Conservation (phyloP, 768 basidiomycete species). For the Coprinellus micaceus region DNA sequence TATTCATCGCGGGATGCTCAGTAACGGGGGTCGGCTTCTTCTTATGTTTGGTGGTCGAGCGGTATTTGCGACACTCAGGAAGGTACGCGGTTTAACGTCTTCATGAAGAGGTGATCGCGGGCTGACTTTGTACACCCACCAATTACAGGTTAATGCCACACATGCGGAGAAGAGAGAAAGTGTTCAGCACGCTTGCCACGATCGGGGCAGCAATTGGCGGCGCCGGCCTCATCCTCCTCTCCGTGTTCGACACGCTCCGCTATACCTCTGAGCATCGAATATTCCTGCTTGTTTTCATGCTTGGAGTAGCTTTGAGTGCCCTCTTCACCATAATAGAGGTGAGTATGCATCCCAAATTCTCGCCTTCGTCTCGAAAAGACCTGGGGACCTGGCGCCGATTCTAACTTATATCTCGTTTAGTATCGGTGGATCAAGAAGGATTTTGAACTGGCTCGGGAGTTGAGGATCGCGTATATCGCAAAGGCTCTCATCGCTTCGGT, state of each 20-base stretch:
- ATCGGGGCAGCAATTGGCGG: conserved; percentile 61
- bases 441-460: conserved; percentile 38
- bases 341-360: too few species aligned
- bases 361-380: too few species aligned
- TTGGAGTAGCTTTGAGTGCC: conserved; percentile 68
- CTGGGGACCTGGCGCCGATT: too few species aligned
- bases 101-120: too few species aligned
- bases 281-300: conserved; percentile 70
- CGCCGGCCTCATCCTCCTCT: conserved; percentile 61
- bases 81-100: conserved; percentile 34
- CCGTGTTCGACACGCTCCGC: conserved; percentile 66
- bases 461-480: conserved; percentile 52
- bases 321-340: conserved; percentile 74
- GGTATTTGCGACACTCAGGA: conserved; percentile 62
- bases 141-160: conserved; percentile 50
- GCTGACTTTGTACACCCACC: too few species aligned
- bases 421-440: conserved; percentile 65
- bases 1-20: conserved; percentile 64
- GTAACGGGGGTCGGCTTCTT: conserved; percentile 64
- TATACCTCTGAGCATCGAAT: conserved; percentile 47
- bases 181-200: conserved; percentile 56
- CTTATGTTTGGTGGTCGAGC: conserved; percentile 55
- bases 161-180: conserved; percentile 53
- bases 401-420: conserved; percentile 26
- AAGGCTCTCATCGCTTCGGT: conserved; percentile 59